A percentile compares a stretch with the other conserved stretches of the same genome.
Evolutionary conservation across 208 protist species (phyloP).

Genomic region (Crithidia fasciculata): DNA sequence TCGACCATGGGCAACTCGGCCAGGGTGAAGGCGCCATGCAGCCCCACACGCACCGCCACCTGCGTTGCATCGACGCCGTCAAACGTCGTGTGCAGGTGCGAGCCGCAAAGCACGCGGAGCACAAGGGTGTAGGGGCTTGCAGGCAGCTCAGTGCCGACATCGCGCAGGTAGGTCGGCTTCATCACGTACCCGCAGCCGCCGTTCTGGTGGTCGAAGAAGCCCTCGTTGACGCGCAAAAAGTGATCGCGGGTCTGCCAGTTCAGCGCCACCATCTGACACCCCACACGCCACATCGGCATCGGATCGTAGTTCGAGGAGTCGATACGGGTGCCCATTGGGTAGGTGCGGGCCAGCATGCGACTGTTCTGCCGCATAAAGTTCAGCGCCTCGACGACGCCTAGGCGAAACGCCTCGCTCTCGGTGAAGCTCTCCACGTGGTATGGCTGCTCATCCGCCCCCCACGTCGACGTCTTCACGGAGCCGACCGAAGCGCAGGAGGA

Average conservation of each 20-base stretch:
- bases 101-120: slow-evolving; percentile 58
- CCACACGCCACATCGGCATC: slow-evolving; percentile 68
- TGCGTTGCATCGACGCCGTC: slow-evolving; percentile 37
- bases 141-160: neutral
- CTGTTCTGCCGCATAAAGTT: slow-evolving; percentile 64
- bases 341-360: slow-evolving; percentile 85
- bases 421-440: slow-evolving; percentile 68
- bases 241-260: slow-evolving; percentile 90
- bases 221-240: slow-evolving; percentile 77
- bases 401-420: slow-evolving; percentile 39
- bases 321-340: slow-evolving; percentile 92
- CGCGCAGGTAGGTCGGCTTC: slow-evolving; percentile 82
- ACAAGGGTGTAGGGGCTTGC: slow-evolving; percentile 25
- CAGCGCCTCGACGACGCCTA: slow-evolving; percentile 18
- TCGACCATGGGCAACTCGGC: slow-evolving; percentile 37
- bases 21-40: slow-evolving; percentile 33
- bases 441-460: slow-evolving; percentile 40
- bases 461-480: slow-evolving; percentile 41
- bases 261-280: slow-evolving; percentile 91
- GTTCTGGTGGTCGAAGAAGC: slow-evolving; percentile 91
- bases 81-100: slow-evolving; percentile 54
- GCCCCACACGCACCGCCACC: slow-evolving; percentile 45
- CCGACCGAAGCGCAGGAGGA: slow-evolving; percentile 52
- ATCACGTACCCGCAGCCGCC: slow-evolving; percentile 94
- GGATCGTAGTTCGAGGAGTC: slow-evolving; percentile 94